Base-by-base conservation (phyloP, 2,329 filamentous ascomycete genomes). In the Ascochyta fabae region DNA sequence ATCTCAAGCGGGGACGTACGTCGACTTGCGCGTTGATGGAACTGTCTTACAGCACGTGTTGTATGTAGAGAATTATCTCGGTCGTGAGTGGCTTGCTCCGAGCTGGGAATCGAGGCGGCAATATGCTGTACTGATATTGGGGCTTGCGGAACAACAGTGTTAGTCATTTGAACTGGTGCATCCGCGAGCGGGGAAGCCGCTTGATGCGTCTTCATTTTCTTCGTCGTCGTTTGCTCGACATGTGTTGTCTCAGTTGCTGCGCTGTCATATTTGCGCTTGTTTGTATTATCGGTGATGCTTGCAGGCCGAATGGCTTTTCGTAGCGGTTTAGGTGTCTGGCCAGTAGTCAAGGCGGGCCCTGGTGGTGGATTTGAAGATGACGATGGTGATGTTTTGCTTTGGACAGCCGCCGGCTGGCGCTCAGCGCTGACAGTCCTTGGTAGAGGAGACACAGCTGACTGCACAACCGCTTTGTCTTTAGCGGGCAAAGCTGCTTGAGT, bases 201-300 rank as follows among this genome's bases (percentile, higher is more conserved):
- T 40, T 19, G 24, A 6, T 2, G 4, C 3, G n/a, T 16, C n/a
- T 24, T 40, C 13, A 26, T 59, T 26, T 10, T 27, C 29, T 53
- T 59, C 19, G 51, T 52, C 8, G 19, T 16, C 31, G 54, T 62
- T 61, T 61, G 62, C 38, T 53, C 45, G 7, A 10, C 1, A 15
- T 47, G 34, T 35, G 48, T n/a, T 27, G 48, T 29, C 36, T 36
- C 38, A 9, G 15, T 12, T 49, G 41, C 33, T 49, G 41, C 33
- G 53, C 45, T 55, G 44, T 57, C 40, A 29, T 39, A 16, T 26
- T 59, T 60, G 42, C 51, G 53, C 41, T 52, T 58, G 48, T 44
- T 44, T 9, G 16, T 13, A n/a, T 33, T 35, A 19, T 38, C 27
- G n/a, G 34, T 26, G 12, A 13, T 6, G 13, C 4, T 6, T 1